Conservation (phyloP, 2,329 filamentous ascomycete species). For the Eutypa lata region DNA sequence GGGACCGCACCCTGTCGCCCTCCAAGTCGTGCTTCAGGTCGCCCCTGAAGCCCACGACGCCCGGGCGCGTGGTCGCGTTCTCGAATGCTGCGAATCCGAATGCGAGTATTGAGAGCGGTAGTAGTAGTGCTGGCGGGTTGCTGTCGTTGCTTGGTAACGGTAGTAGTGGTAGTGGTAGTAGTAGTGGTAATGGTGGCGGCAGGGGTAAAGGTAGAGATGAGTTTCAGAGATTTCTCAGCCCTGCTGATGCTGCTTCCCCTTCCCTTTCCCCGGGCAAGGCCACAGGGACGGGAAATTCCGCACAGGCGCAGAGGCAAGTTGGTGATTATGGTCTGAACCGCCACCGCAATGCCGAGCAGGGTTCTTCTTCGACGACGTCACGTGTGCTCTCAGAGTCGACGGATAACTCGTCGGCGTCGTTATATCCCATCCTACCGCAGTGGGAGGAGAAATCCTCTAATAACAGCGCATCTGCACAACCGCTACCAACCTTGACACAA, state of each 20-base stretch:
- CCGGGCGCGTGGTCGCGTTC: constrained; percentile 58
- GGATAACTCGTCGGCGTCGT: background rate
- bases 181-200: background rate
- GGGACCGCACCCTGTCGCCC: constrained; percentile 51
- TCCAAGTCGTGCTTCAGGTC: constrained; percentile 56
- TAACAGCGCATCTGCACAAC: background rate
- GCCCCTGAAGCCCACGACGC: constrained; percentile 54
- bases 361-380: background rate
- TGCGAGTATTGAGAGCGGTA: constrained; percentile 41
- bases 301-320: no score
- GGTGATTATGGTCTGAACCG: no score
- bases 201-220: no score
- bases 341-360: no score
- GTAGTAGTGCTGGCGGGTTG: constrained; percentile 18
- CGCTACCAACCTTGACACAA: background rate
- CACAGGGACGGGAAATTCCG: no score
- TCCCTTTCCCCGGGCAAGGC: no score
- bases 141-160: background rate
- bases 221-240: no score
- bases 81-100: constrained; percentile 42
- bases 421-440: background rate
- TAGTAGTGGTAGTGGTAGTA: background rate
- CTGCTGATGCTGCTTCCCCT: no score
- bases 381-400: background rate
- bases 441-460: background rate